Percentiles rank a stretch among this genome's conserved stretches.
Conservation (phyloP, 495 filamentous ascomycete species). For the Aspergillus campestris region DNA sequence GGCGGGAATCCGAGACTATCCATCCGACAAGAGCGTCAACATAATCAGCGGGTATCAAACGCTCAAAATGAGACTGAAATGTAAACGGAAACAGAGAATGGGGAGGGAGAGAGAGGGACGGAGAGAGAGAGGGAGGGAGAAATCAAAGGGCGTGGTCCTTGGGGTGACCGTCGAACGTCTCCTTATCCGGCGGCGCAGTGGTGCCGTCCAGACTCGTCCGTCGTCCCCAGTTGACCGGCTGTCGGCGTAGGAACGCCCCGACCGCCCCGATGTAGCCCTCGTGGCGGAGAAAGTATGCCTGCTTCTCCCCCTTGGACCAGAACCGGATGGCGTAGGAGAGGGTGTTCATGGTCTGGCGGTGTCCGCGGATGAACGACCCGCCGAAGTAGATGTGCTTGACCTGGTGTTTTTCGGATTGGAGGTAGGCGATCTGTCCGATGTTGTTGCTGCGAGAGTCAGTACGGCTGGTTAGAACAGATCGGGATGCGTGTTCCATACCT, state of each 20-base stretch:
- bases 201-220: conserved; percentile 59
- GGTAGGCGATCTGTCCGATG: conserved; percentile 94
- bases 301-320: conserved; percentile 89
- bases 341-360: conserved; percentile 95
- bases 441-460: conserved; percentile 61
- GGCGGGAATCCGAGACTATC: too few relatives aligned
- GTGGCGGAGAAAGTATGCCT: conserved; percentile 92
- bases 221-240: conserved; percentile 87
- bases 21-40: conserved; percentile 2
- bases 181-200: conserved; percentile 17
- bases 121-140: neutral
- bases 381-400: conserved; percentile 95
- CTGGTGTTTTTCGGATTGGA: conserved; percentile 86
- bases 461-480: neutral
- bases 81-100: neutral
- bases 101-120: neutral
- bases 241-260: conserved; percentile 85
- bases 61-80: conserved; percentile 2
- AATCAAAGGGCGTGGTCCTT: neutral
- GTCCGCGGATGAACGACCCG: conserved; percentile 91
- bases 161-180: neutral
- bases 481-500: conserved; percentile 34
- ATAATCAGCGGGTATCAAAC: conserved; percentile 17
- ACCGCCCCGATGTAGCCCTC: conserved; percentile 97
- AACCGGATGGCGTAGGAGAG: conserved; percentile 92